Evolutionary conservation across 495 filamentous ascomycete genomes (phyloP).

Genomic region (Penicillium bovifimosum): DNA sequence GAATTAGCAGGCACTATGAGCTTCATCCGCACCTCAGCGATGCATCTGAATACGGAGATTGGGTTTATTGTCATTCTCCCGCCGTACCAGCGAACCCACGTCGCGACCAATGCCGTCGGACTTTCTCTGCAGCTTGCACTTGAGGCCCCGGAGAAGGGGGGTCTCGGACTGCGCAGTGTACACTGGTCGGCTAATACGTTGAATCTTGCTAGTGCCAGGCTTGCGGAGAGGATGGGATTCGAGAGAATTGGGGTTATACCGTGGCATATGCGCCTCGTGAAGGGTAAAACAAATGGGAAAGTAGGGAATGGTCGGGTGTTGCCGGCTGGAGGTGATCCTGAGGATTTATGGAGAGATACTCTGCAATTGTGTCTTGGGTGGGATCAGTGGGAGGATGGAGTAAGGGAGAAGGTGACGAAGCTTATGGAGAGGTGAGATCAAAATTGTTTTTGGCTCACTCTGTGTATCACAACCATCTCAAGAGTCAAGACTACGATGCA

Average conservation of each 20-base stretch:
- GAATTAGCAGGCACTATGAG: conserved; percentile 21
- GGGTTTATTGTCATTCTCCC: conserved; percentile 22
- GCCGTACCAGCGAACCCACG: conserved; percentile 21
- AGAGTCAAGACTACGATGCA: too few species aligned
- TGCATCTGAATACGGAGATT: conserved; percentile 15
- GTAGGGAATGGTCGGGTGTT: conserved; percentile 14
- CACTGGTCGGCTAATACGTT: conserved; percentile 16
- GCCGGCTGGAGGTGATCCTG: conserved; percentile 13
- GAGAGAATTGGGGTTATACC: conserved; percentile 10
- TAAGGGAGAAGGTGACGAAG: not conserved
- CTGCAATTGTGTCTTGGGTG: conserved; percentile 14
- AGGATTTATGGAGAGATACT: conserved; percentile 22
- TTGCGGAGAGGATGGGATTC: conserved; percentile 23
- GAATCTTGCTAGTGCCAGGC: conserved; percentile 12
- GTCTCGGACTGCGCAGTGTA: conserved; percentile 15
- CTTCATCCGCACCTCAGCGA: conserved; percentile 12
- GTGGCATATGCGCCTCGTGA: conserved; percentile 19
- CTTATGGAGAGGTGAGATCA: conserved; percentile 5
- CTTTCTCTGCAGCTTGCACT: conserved; percentile 14
- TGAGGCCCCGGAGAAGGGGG: conserved; percentile 4
- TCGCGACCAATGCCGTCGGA: conserved; percentile 18
- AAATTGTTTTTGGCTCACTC: too few species aligned
- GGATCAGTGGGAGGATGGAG: conserved; percentile 14
- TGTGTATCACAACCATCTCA: too few species aligned
- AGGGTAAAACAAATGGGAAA: conserved; percentile 15